Conservation (phyloP, 192 early-diverging fungal genomes). For the Chytriomyces sp. region DNA sequence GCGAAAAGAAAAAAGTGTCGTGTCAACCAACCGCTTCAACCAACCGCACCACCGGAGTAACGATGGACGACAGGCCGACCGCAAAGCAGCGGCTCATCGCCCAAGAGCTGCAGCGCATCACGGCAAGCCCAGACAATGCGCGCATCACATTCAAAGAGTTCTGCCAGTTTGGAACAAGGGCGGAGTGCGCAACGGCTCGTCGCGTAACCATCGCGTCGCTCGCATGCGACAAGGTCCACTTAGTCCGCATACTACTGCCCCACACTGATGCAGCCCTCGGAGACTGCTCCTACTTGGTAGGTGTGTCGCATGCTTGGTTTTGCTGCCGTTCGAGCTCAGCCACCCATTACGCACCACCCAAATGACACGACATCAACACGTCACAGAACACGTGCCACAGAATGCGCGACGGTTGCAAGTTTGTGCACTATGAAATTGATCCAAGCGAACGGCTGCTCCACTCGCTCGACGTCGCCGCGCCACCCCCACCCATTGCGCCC, state of each 20-base stretch:
- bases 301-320: neutral
- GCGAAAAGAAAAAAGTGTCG: too few relatives aligned
- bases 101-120: neutral
- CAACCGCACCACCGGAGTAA: too few relatives aligned
- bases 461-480: slow-evolving; percentile 10
- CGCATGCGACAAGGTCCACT: slow-evolving; percentile 49
- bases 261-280: slow-evolving; percentile 57
- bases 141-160: slow-evolving; percentile 48
- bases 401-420: slow-evolving; percentile 60
- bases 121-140: neutral
- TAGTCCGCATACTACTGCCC: slow-evolving; percentile 48
- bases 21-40: too few relatives aligned
- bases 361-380: neutral
- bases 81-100: slow-evolving; percentile 15
- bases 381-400: slow-evolving; percentile 63
- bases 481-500: slow-evolving; percentile 27
- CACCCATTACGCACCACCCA: neutral
- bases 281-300: slow-evolving; percentile 61
- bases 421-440: slow-evolving; percentile 65
- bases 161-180: slow-evolving; percentile 47
- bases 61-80: too few relatives aligned
- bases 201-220: too few relatives aligned
- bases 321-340: neutral
- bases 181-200: slow-evolving; percentile 39
- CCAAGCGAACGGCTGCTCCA: slow-evolving; percentile 7